Base-by-base conservation (phyloP, 306 rosid genomes). In the Sindora glabra region DNA sequence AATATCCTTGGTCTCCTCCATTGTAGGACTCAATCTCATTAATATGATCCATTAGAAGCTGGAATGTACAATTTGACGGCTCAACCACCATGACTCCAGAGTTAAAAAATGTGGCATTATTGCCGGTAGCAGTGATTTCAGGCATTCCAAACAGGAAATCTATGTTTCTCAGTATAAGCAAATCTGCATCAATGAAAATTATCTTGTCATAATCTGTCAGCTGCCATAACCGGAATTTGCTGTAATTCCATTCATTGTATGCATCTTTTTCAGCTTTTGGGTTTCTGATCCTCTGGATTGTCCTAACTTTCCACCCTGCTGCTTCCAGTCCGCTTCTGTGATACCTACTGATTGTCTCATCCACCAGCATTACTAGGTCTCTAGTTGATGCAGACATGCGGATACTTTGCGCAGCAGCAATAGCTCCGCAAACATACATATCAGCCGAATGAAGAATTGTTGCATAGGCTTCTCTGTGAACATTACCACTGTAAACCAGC, bases 221-320 rank as follows among this genome's bases (percentile, higher is more conserved):
- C 74, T 92, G 94, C 99, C 95, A 92, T 44, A 92, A 62, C 64
- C 99, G 67, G 68, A 92, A 92, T 66, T 92, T 92, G 90, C 99
- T 92, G 81, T 89, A 89, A 74, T 92, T 92, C 96, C 96, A 92
- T 42, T 89, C 99, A 23, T 89, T 92, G 76, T 92, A 92, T 12
- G 99, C 96, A 75, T 89, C 95, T 65, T 86, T 89, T 50, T 86
- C 99, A 23, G 96, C 99, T 74, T 87, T 89, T 1, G 99, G 99
- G 64, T 92, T 92, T 64, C 99, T 77, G 51, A 92, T 92, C 51
- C 96, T 83, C 60, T 83, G 74, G 15, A 92, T 92, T 15, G 80
- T 78, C 65, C 87, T 86, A 11, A 92, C 72, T 67, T 86, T 89
- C 99, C 99, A 89, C 7, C 99, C 99, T 13, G 99, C 96, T 39